Evolutionary conservation across 306 rosid genomes (phyloP), one percentile per base, ranked within the genome.

Genomic region (Hylodesmum podocarpum): DNA sequence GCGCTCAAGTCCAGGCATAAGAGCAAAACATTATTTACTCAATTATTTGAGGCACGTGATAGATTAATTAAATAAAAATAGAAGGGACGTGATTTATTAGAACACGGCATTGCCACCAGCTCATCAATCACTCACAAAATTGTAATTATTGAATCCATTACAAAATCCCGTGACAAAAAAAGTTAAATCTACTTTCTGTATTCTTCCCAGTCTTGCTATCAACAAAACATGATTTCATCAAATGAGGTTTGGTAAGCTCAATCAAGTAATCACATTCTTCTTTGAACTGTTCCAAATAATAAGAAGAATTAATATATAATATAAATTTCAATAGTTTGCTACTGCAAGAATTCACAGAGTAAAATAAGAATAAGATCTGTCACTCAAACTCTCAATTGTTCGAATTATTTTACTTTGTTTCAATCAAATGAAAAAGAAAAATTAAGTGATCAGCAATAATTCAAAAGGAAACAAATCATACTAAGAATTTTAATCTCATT

Each of bases 391-490:
- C 29, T 73, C 0, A 3, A 39, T 92, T 78, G 99, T 96, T 70
- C 96, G 87, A 68, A 96, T 96, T 79, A 96, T 91, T 86, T 97
- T 86, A 80, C 93, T 89, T 98, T 96, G 96, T 79, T 72, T 80
- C 63, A 57, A 51, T 2, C 68, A 62, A 22, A 64, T 65, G 29
- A 76, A 36, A 34, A 39, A 34, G 46, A 31, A 50, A 69, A 51
- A 33, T 25, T 53, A 25, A 50, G 44, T 29, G 69, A 77, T 78
- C 66, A 66, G 54, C 73, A 61, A 64, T 65, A 55, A 36, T 34
- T 65, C 50, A 4, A 18, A 22, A 25, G 27, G n/a, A 65, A 50
- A 43, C n/a, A 25, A 16, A 39, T 28, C 3, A 46, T 24, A 78
- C 44, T 24, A 13, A 40, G 46, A 44, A 29, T 12, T 12, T 40